Base-by-base conservation (phyloP, 1,284 basidiomycete species). In the Ganoderma lingzhi region DNA sequence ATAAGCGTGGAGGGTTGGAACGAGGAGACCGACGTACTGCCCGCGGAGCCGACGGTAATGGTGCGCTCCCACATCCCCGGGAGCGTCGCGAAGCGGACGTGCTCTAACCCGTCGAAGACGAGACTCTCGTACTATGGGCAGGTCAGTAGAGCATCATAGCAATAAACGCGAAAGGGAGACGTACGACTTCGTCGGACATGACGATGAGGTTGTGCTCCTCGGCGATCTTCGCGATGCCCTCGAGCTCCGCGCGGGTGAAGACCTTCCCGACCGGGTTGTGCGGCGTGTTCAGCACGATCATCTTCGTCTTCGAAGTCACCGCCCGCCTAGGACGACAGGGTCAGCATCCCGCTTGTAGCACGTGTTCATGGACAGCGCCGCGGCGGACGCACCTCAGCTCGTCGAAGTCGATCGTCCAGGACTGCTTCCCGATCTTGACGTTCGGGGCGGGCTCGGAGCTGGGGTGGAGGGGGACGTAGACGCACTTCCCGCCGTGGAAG, bases 51-150 rank as follows among this genome's bases (percentile, higher is more conserved):
- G 45, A 95, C 89, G 1, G 94, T 95, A 66, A 96, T 84, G 0
- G 94, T 96, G 55, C 94, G 91, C 73, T 99, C 94, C 96, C 96
- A 99, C 96, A 99, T 98, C n/a, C 96, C 94, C 9, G 96, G 96
- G 32, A 98, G 86, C 32, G 86, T 93, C 1, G 97, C 97, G 74
- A 99, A 93, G 66, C 97, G 92, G 65, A 96, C 84, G 79, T 99
- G 98, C 77, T 96, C 89, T 73, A 91, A 90, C 37, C 86, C 89
- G 75, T 97, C 95, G 76, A 93, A 98, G 6, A 97, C 90, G 42
- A 99, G 88, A 77, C 92, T 94, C 77, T 99, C 97, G 81, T 99
- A 99, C n/a, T n/a, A n/a, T n/a, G n/a, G n/a, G n/a, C n/a, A n/a
- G n/a, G n/a, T n/a, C n/a, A n/a, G n/a, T n/a, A n/a, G n/a, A n/a